A percentile compares a stretch with the other conserved stretches of the same genome.
These are phyloP conservation scores for Scheffersomyces ergatensis DNA, from an alignment of 805 yeast species.

Conservation along the genomic window DNA sequence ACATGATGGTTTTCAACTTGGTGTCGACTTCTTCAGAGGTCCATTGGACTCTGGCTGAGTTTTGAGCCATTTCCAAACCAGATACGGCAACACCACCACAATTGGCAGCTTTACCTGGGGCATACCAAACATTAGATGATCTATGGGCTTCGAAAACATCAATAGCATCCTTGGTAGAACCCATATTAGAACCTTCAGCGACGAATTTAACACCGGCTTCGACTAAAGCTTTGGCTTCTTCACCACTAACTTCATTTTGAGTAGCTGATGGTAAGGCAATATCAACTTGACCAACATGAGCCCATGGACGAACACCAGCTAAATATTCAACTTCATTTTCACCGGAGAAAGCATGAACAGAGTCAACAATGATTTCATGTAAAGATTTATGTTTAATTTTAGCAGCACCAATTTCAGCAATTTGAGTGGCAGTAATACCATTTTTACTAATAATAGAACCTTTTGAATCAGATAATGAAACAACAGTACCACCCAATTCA, in stretches of 20 bases:
- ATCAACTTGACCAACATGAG: slow-evolving; percentile 85
- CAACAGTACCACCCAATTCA: slow-evolving; percentile 94
- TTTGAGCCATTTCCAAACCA: slow-evolving; percentile 99
- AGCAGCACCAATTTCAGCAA: slow-evolving; percentile 71
- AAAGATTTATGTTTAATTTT: slow-evolving; percentile 76
- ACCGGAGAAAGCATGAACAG: slow-evolving; percentile 56
- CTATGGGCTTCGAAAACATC: slow-evolving; percentile 88
- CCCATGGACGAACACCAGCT: slow-evolving; percentile 96
- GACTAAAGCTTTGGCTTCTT: slow-evolving; percentile 91
- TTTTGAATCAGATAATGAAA: slow-evolving; percentile 91
- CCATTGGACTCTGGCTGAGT: slow-evolving; percentile 93
- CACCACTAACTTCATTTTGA: slow-evolving; percentile 96
- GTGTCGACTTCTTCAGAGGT: slow-evolving; percentile 88
- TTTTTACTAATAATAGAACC: slow-evolving; percentile 77
- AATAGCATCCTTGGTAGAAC: slow-evolving; percentile 96
- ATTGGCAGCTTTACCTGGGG: slow-evolving; percentile 99
- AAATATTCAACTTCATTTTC: slow-evolving; percentile 66
- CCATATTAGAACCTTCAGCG: slow-evolving; percentile 99
- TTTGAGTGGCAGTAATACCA: slow-evolving; percentile 84
- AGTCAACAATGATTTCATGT: slow-evolving; percentile 57
- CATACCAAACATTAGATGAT: slow-evolving; percentile 82
- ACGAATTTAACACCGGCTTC: slow-evolving; percentile 89
- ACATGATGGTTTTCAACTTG: slow-evolving; percentile 90
- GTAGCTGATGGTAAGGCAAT: slow-evolving; percentile 98
- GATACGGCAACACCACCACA: slow-evolving; percentile 99